Conservation (phyloP, 2,329 filamentous ascomycete species). For the Nectriaceae sp. region DNA sequence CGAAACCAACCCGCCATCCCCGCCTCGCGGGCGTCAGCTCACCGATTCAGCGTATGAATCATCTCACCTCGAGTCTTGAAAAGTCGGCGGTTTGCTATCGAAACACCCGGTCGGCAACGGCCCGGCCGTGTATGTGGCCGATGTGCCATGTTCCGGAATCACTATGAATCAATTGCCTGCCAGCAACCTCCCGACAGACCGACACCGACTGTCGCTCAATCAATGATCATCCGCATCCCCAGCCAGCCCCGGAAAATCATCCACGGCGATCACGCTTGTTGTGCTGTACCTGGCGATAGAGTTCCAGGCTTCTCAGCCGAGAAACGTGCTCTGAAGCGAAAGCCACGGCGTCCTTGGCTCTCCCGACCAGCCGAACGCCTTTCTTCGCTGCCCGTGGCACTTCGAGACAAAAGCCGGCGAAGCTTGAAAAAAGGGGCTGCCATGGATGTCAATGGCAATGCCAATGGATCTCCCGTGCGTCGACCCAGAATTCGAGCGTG, state of each 20-base stretch:
- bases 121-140: not conserved
- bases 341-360: not conserved
- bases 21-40: too few species aligned
- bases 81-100: not conserved
- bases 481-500: too few species aligned
- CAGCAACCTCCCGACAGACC: not conserved
- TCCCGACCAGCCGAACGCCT: not conserved
- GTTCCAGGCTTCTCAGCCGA: not conserved
- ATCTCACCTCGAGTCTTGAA: not conserved
- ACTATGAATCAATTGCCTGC: not conserved
- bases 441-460: too few species aligned
- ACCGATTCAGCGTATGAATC: too few species aligned
- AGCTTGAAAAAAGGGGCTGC: too few species aligned
- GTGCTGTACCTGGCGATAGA: not conserved
- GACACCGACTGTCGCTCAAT: not conserved
- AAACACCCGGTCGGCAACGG: not conserved
- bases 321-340: not conserved
- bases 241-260: not conserved
- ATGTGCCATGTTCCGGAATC: not conserved
- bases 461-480: too few species aligned
- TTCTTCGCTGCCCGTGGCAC: not conserved
- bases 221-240: not conserved
- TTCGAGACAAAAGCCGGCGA: too few species aligned
- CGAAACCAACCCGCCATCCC: too few species aligned
- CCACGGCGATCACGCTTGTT: too few species aligned